Evolutionary conservation across 768 basidiomycete species (phyloP).

Genomic region (Tricholomella constricta): DNA sequence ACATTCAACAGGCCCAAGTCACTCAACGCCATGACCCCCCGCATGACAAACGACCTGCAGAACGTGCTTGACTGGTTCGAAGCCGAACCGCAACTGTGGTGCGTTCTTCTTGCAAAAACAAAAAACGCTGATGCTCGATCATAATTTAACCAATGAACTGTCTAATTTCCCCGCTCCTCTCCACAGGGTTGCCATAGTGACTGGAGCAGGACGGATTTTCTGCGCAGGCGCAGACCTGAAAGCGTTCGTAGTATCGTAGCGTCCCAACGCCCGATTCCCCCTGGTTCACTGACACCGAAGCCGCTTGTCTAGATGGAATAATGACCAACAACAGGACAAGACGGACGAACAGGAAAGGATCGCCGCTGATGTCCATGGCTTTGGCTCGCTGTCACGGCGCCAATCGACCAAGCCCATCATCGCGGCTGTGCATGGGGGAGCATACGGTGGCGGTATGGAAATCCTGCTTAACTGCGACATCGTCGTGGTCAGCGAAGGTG

Average conservation of each 20-base stretch:
- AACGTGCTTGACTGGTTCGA: slow-evolving; percentile 72
- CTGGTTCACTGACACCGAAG: not conserved
- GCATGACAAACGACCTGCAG: slow-evolving; percentile 55
- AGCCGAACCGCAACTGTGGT: slow-evolving; percentile 72
- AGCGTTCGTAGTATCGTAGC: slow-evolving; percentile 45
- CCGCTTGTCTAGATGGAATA: slow-evolving; percentile 54
- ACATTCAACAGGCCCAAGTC: slow-evolving; percentile 64
- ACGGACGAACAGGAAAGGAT: slow-evolving; percentile 46
- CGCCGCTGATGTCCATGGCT: slow-evolving; percentile 52
- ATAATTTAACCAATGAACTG: too few relatives aligned
- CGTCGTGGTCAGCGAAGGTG: slow-evolving; percentile 66
- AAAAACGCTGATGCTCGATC: too few relatives aligned
- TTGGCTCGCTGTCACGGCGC: slow-evolving; percentile 73
- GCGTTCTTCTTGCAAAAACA: too few relatives aligned
- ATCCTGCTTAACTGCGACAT: slow-evolving; percentile 77
- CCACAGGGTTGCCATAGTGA: slow-evolving; percentile 71
- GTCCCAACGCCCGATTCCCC: not conserved
- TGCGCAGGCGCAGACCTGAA: slow-evolving; percentile 83
- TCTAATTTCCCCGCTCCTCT: not conserved
- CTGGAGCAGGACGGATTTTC: slow-evolving; percentile 72
- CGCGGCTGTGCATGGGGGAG: slow-evolving; percentile 78
- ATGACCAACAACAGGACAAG: slow-evolving; percentile 45
- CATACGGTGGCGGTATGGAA: slow-evolving; percentile 68
- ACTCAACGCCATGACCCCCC: slow-evolving; percentile 74
- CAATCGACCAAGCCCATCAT: slow-evolving; percentile 72